phyloP scores from a whole-genome alignment of 345 rosid species.

The Camelina hispida region DNA sequence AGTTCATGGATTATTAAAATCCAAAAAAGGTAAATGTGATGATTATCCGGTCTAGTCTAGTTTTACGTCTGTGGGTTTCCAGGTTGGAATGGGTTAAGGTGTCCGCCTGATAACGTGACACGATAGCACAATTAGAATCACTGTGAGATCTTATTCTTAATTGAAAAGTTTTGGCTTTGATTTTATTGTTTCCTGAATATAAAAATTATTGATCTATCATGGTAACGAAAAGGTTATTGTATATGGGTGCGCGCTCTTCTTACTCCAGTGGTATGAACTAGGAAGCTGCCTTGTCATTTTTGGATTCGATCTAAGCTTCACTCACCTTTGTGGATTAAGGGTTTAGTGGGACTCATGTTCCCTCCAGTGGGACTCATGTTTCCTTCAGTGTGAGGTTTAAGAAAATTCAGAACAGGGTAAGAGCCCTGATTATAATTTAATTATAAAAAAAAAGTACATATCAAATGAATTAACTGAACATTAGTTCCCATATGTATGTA shows the following conservation, averaged over 20 bases:
- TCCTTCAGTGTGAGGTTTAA: neutral
- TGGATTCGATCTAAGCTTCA: neutral
- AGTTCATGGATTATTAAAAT: slow-evolving; percentile 18
- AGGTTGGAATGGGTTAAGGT: slow-evolving; percentile 40
- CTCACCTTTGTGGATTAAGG: neutral
- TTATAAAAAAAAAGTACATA: no score
- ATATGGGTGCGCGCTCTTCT: neutral
- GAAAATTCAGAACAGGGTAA: neutral
- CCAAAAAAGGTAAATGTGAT: slow-evolving; percentile 23
- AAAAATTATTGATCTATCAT: neutral
- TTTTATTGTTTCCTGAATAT: neutral
- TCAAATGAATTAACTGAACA: no score
- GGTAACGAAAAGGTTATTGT: neutral
- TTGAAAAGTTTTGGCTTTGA: slow-evolving; percentile 1
- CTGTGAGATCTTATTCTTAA: slow-evolving; percentile 15
- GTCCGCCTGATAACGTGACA: slow-evolving; percentile 26
- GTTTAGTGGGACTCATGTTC: neutral
- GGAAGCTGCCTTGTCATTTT: neutral
- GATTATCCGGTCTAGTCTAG: slow-evolving; percentile 24
- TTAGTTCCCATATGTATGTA: no score
- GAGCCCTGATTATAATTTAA: neutral
- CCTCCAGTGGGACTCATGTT: neutral
- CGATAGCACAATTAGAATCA: slow-evolving; percentile 31
- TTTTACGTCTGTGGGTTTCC: slow-evolving; percentile 30
- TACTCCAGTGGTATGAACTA: neutral